Evolutionary conservation across 257 asterid species (phyloP), one percentile per base, ranked within the genome.

Genomic region (Solanum peruvianum): DNA sequence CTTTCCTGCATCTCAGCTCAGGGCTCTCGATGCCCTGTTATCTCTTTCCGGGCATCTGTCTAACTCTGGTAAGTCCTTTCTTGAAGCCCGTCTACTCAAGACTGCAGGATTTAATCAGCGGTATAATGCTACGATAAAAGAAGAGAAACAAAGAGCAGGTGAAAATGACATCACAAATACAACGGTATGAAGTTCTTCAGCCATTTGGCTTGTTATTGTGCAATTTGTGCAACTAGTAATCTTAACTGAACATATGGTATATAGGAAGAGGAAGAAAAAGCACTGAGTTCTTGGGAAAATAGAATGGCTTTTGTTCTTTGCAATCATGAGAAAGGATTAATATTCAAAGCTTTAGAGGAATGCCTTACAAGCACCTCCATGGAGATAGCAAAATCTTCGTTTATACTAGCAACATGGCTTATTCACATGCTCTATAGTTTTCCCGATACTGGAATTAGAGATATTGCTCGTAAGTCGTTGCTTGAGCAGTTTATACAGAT

Each of bases 181-280:
- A 20, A 89, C 60, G 92, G 98, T 95, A 91, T 29, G 60, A 23
- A 25, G 29, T 89, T 77, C 18, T 45, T 47, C 35, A 64, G 45
- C 41, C 73, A 47, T 14, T 72, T 47, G 31, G 69, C 39, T 62
- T 39, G 18, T 49, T 78, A 20, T 44, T 31, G 33, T 6, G 58
- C 85, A 10, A n/a, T 15, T 82, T 81, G 69, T 49, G 29, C 85
- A 81, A 81, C 2, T 31, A 20, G 56, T 6, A 29, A 29, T 47
- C 69, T 3, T 29, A 29, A 49, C 69, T 81, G n/a, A 9, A 81
- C 85, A 29, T 41, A 10, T 81, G 44, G 29, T 49, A 49, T 42
- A 52, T 78, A 95, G 98, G 95, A 90, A 88, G 96, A 94, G 69
- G 96, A 94, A 88, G 95, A 91, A 89, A 93, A 87, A 91, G 98